These are phyloP conservation scores for Panicum hallii DNA, from an alignment of 202 grass and related monocot species.

Conservation along the genomic window DNA sequence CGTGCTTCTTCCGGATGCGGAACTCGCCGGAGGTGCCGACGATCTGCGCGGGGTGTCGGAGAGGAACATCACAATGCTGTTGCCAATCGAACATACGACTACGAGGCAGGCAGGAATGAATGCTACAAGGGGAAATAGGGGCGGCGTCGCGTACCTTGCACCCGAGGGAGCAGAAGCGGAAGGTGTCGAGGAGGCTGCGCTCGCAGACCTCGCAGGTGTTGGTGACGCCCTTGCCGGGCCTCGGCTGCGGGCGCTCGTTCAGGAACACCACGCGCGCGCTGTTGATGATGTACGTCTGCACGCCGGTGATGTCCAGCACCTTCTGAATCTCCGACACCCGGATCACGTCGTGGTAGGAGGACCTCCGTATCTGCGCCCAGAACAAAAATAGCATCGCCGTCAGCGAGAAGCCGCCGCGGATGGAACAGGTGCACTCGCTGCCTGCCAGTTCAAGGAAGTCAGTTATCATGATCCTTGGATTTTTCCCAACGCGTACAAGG, in stretches of 20 bases:
- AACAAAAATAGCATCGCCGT: not conserved
- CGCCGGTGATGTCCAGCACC: conserved; percentile 83
- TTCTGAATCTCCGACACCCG: conserved; percentile 93
- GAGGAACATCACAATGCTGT: not conserved
- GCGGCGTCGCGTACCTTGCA: conserved; percentile 69
- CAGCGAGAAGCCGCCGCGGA: conserved; percentile 23
- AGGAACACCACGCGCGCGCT: conserved; percentile 92
- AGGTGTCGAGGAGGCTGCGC: conserved; percentile 81
- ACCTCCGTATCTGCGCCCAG: conserved; percentile 73
- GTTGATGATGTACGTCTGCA: conserved; percentile 98
- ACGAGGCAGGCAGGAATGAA: not conserved
- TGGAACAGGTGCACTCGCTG: conserved; percentile 39
- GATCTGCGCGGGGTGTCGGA: conserved; percentile 39
- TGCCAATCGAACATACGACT: not conserved
- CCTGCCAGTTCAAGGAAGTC: conserved; percentile 20
- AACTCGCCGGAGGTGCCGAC: conserved; percentile 57
- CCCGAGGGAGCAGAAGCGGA: conserved; percentile 89
- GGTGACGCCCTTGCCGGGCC: conserved; percentile 80
- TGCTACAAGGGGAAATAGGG: not conserved
- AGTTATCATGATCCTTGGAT: conserved; percentile 24
- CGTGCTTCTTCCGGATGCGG: conserved; percentile 55
- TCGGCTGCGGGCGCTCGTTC: conserved; percentile 82
- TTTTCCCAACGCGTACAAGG: conserved; percentile 25
- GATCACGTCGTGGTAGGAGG: conserved; percentile 97
- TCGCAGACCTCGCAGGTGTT: conserved; percentile 85